Conservation (phyloP, 306 rosid species). For the Ceratonia siliqua region DNA sequence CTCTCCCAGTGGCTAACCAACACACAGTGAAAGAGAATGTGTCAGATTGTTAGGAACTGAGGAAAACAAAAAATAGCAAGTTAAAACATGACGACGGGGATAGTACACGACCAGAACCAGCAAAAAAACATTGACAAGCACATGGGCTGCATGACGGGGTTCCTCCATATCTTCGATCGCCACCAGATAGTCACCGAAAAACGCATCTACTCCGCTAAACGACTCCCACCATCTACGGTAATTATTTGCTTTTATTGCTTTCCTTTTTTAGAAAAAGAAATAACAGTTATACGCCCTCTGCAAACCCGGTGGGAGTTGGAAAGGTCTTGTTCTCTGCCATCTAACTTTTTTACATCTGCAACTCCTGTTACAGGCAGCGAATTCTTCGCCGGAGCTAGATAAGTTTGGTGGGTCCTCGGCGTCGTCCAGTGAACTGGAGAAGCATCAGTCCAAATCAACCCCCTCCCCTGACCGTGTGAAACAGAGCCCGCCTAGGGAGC, state of each 20-base stretch:
- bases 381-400: conserved; percentile 35
- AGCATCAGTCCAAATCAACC: conserved; percentile 27
- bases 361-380: conserved; percentile 30
- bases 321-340: background rate
- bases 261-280: background rate
- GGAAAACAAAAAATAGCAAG: background rate
- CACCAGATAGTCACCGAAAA: conserved; percentile 68
- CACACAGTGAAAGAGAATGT: background rate
- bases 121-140: conserved; percentile 85
- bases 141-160: conserved; percentile 98
- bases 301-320: conserved; percentile 31
- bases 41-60: background rate
- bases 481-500: conserved; percentile 31
- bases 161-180: conserved; percentile 92
- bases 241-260: background rate
- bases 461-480: conserved; percentile 44
- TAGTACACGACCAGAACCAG: conserved; percentile 64
- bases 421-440: conserved; percentile 36
- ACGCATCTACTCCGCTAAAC: conserved; percentile 67
- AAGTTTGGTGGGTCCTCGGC: conserved; percentile 30
- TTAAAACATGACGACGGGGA: conserved; percentile 47
- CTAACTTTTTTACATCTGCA: background rate
- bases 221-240: conserved; percentile 59
- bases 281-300: background rate
- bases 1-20: background rate